Percentiles rank a stretch among this genome's conserved stretches.
These are phyloP conservation scores for Mucor indicus DNA, from an alignment of 371 early-diverging fungal species.

Conservation along the genomic window DNA sequence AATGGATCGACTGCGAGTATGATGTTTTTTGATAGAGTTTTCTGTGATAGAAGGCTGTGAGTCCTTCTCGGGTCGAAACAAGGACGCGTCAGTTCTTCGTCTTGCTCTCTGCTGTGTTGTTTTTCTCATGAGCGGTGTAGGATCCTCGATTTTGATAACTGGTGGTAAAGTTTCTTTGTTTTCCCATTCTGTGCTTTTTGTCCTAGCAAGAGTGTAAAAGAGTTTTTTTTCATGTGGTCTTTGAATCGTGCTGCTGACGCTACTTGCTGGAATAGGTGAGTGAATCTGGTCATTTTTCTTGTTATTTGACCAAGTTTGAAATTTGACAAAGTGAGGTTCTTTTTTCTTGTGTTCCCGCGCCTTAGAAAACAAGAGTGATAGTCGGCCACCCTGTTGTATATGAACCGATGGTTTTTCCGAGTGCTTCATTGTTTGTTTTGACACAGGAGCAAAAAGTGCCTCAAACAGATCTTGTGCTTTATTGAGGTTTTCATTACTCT, in stretches of 20 bases:
- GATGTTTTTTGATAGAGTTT: too few species aligned
- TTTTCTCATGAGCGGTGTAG: too few species aligned
- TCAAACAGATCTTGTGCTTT: slow-evolving; percentile 16
- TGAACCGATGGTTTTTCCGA: background rate
- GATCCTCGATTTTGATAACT: too few species aligned
- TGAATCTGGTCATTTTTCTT: slow-evolving; percentile 1
- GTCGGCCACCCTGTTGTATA: slow-evolving; percentile 1
- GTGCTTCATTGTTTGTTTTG: background rate
- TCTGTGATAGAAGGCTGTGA: too few species aligned
- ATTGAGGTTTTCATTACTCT: slow-evolving; percentile 3
- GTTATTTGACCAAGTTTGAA: slow-evolving; percentile 17
- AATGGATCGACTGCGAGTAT: too few species aligned
- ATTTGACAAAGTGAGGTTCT: slow-evolving; percentile 19
- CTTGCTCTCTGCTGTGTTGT: too few species aligned
- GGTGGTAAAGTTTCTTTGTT: too few species aligned
- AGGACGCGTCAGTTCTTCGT: too few species aligned
- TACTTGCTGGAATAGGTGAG: background rate
- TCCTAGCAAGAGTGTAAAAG: background rate
- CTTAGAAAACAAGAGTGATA: slow-evolving; percentile 14
- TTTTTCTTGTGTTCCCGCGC: background rate
- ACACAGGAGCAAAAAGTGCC: slow-evolving; percentile 11
- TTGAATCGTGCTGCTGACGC: background rate
- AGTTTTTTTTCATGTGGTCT: slow-evolving; percentile 8
- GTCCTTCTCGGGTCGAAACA: too few species aligned
- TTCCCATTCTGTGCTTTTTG: too few species aligned